A percentile compares a stretch with the other conserved stretches of the same genome.
phyloP scores from a whole-genome alignment of 768 basidiomycete species.

The Rossbeevera mucosa region DNA sequence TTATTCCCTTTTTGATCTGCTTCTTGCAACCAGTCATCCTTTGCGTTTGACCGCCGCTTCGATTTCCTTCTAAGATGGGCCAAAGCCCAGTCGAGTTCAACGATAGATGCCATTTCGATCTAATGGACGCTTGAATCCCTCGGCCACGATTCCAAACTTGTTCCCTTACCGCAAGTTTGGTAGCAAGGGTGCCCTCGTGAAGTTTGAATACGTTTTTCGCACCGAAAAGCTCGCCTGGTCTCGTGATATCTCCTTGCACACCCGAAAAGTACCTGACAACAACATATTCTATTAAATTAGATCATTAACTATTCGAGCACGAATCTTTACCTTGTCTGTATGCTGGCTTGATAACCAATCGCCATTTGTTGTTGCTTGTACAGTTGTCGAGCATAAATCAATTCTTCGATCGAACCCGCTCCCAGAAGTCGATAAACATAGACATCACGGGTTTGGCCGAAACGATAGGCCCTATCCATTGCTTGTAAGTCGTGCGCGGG shows the following conservation, averaged over 20 bases:
- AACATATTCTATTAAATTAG: background rate
- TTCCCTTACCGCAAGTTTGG: constrained; percentile 61
- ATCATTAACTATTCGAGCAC: background rate
- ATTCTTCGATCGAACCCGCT: constrained; percentile 82
- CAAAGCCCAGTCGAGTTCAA: constrained; percentile 78
- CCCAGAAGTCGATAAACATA: constrained; percentile 79
- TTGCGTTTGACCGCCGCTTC: constrained; percentile 28
- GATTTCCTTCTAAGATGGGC: constrained; percentile 53
- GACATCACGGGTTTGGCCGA: constrained; percentile 85
- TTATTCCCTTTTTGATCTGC: constrained; percentile 42
- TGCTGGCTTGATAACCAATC: constrained; percentile 80
- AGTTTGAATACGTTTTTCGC: constrained; percentile 81
- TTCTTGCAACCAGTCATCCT: constrained; percentile 42
- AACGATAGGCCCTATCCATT: constrained; percentile 82
- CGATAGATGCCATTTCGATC: constrained; percentile 75
- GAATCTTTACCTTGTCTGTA: constrained; percentile 65
- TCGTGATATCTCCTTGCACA: constrained; percentile 69
- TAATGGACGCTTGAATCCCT: constrained; percentile 24
- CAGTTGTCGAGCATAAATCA: constrained; percentile 84
- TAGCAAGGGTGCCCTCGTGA: constrained; percentile 64
- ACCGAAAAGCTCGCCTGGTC: constrained; percentile 82
- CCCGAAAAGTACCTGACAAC: constrained; percentile 68
- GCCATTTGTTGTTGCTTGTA: constrained; percentile 94
- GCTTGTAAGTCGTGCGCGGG: constrained; percentile 94
- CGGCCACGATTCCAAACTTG: background rate